phyloP scores from a whole-genome alignment of 805 yeast species.

The Clavispora asparagi region DNA sequence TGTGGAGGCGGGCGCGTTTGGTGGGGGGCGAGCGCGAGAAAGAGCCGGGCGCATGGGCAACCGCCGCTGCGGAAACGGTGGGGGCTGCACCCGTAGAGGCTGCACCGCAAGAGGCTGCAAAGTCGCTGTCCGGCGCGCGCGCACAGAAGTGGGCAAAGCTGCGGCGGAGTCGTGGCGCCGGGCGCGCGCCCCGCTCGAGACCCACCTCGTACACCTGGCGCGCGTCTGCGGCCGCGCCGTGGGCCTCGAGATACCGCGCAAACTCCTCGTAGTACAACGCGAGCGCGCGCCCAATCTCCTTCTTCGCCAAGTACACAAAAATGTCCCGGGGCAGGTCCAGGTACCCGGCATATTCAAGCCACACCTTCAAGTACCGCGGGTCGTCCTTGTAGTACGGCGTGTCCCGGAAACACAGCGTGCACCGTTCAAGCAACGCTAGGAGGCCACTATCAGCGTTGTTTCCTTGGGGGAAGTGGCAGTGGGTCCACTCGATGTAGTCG shows the following conservation, averaged over 20 bases:
- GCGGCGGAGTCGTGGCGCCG: constrained; percentile 35
- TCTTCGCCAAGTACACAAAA: constrained; percentile 64
- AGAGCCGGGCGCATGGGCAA: neutral
- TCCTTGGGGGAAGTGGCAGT: constrained; percentile 57
- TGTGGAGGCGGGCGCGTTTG: constrained; percentile 31
- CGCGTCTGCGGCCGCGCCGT: constrained; percentile 49
- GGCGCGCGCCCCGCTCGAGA: constrained; percentile 58
- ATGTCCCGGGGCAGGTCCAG: constrained; percentile 68
- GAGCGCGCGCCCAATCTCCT: constrained; percentile 62
- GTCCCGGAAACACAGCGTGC: constrained; percentile 66
- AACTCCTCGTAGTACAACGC: constrained; percentile 77
- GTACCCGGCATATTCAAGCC: constrained; percentile 73
- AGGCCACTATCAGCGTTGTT: constrained; percentile 60
- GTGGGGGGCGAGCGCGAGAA: constrained; percentile 1
- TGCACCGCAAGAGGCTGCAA: no score
- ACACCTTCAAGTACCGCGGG: constrained; percentile 69
- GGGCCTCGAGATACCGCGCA: constrained; percentile 55
- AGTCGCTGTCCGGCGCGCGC: neutral
- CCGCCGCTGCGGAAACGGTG: neutral
- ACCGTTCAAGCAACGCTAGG: constrained; percentile 58
- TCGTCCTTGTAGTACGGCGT: constrained; percentile 71
- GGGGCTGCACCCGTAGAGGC: no score
- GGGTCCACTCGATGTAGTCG: constrained; percentile 74
- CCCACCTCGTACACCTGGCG: constrained; percentile 56
- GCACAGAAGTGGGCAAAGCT: constrained; percentile 38